Evolutionary conservation across 169 alveolate genomes (phyloP).

Genomic region (Cryptosporidium parvum): DNA sequence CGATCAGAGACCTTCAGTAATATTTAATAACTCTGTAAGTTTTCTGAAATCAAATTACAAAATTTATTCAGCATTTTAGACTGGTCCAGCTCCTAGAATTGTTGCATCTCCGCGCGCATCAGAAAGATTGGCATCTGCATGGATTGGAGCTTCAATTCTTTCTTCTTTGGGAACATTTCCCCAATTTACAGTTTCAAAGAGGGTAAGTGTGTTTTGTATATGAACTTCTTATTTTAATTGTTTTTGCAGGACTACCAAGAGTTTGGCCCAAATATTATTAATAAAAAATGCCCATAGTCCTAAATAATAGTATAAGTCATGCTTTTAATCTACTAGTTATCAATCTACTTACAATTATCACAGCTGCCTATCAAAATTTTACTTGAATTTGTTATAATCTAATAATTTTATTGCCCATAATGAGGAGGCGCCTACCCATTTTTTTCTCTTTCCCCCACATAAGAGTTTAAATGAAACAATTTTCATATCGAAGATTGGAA

Average conservation of each 20-base stretch:
- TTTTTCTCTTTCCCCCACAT: slow-evolving; percentile 20
- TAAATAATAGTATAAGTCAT: neutral
- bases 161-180: slow-evolving; percentile 66
- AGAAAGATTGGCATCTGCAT: slow-evolving; percentile 69
- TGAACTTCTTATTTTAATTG: neutral
- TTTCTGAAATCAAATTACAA: neutral
- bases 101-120: slow-evolving; percentile 67
- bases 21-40: slow-evolving; percentile 23
- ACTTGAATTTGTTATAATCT: slow-evolving; percentile 6
- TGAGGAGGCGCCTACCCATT: neutral
- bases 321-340: neutral
- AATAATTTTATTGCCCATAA: neutral
- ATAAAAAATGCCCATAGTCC: slow-evolving; percentile 37
- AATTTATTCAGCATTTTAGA: slow-evolving; percentile 15
- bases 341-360: neutral
- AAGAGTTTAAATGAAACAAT: neutral
- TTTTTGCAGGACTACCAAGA: slow-evolving; percentile 62
- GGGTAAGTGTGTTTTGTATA: slow-evolving; percentile 23
- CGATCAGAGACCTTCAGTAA: slow-evolving; percentile 30
- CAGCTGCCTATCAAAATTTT: neutral
- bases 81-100: slow-evolving; percentile 29
- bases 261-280: slow-evolving; percentile 35
- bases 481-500: neutral
- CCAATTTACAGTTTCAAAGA: slow-evolving; percentile 67
- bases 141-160: slow-evolving; percentile 75